Conservation (phyloP, 345 rosid species). For the Citrus australasica region DNA sequence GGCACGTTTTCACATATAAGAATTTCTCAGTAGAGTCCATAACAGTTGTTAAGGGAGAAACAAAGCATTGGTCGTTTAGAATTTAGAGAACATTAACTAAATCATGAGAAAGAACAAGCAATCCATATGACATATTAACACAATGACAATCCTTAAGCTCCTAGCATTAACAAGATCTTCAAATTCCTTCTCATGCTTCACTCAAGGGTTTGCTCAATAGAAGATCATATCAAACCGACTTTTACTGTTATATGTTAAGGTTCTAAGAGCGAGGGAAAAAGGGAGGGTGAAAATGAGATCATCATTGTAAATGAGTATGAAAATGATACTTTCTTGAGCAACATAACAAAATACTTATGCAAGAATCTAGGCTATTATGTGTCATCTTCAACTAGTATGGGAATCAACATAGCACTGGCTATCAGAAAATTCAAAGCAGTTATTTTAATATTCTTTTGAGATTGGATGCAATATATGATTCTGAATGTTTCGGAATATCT, state of each 20-base stretch:
- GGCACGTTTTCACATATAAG: not conserved
- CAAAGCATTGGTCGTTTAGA: not conserved
- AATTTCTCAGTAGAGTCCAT: too few species aligned
- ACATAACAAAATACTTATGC: not conserved
- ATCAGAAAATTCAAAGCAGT: not conserved
- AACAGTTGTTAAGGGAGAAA: not conserved
- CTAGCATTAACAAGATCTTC: not conserved
- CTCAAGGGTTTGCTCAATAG: not conserved
- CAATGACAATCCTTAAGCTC: not conserved
- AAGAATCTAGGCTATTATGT: not conserved
- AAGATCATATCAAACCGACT: not conserved
- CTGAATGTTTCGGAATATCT: not conserved
- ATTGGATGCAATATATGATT: not conserved
- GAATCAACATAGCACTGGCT: not conserved
- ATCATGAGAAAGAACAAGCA: not conserved
- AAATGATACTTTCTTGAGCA: not conserved
- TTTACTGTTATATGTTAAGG: not conserved
- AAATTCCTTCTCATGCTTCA: not conserved
- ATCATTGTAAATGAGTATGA: not conserved
- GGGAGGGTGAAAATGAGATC: not conserved
- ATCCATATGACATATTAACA: not conserved
- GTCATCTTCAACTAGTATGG: not conserved
- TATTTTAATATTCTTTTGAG: not conserved
- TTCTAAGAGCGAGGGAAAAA: too few species aligned
- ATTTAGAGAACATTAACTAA: not conserved